Base-by-base conservation (phyloP, 805 yeast genomes). In the Starmerella scarabaei region DNA sequence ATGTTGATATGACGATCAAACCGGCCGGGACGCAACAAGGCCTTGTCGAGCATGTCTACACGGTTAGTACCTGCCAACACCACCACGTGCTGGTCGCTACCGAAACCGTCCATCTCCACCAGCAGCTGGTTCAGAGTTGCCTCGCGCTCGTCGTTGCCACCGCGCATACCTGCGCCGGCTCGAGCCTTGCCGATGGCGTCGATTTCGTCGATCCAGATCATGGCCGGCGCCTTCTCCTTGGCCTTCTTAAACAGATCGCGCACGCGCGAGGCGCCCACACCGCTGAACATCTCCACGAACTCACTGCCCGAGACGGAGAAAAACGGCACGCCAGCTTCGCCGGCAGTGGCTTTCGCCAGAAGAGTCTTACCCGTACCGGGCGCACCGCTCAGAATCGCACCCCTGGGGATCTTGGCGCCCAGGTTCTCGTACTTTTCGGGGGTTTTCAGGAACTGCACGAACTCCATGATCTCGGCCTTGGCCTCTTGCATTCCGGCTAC, bases 331-430 rank as follows among this genome's bases (percentile, higher is more conserved):
- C 83, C 91, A 2, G 95, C 94, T 59, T 85, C 95, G 52, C 96
- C 95, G 2, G 95, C 96, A 20, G 95, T 85, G 11, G 95, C 95
- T 59, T 81, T 84, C 19, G 95, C 95, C 41, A 85, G 64, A 47
- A 85, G 63, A 0, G 96, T 85, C 61, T 85, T 85, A 73, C 96
- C 96, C 3, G 96, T 85, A 67, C 96, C 96, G 32, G 96, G 96
- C 15, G 94, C 93, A 50, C 96, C 96, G 11, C 93, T 79, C 37
- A 85, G 64, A 49, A 85, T 81, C 5, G 95, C 96, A 58, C 96
- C 96, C 59, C 95, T 71, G 40, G 96, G 96, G 47, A 85, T 85
- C 60, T 84, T 82, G 9, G 95, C 96, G 34, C 96, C 96, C 42
- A 85, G 66, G 46, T 70, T 74, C 60, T 84, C 94, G 61, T 83